Base-by-base conservation (phyloP, 345 rosid species). In the Xanthoceras sorbifolium region DNA sequence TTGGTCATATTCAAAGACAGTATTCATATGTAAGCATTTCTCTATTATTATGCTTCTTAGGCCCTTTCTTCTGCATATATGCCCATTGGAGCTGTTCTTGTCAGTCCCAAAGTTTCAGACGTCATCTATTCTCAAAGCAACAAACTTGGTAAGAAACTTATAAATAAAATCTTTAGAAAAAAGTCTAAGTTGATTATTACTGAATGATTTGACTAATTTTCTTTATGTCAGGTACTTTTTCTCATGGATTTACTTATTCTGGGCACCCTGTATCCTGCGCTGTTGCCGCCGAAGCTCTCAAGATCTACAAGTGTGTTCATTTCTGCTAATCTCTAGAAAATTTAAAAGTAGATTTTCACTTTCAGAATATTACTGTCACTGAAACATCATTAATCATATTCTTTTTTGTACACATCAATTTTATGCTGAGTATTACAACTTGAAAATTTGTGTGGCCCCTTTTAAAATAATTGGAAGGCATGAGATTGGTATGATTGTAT, bases 241-340 rank as follows among this genome's bases (percentile, higher is more conserved):
- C 95, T 67, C 99, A 96, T 85, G 99, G 99, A 80, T 96, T 94
- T 74, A 94, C 98, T 59, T 92, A 92, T 78, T 92, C 99, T 25
- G 99, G 98, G 75, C 99, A 94, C 84, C 98, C 97, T 42, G 98
- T 93, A 60, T 79, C 98, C 67, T 96, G 99, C 65, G 97, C 95
- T 6, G 97, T 96, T 67, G 97, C 97, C 74, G 38, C 90, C 26
- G 99, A 93, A 81, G 86, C 94, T 0, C 80, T 93, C 73, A 89
- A 87, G 85, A 81, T 93, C 64, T 93, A 93, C 86, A 91, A 84
- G 94, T 93, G 42, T 40, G 85, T 81, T 74, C 61, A 11, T 73
- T 69, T 59, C 31, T 78, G 40, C 29, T 63, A 3, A 26, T 67
- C 48, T 29, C 18, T 64, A 42, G 57, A 28, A 55, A 75, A 40